phyloP scores from a whole-genome alignment of 768 basidiomycete species.

The Tephrocybe rancida region DNA sequence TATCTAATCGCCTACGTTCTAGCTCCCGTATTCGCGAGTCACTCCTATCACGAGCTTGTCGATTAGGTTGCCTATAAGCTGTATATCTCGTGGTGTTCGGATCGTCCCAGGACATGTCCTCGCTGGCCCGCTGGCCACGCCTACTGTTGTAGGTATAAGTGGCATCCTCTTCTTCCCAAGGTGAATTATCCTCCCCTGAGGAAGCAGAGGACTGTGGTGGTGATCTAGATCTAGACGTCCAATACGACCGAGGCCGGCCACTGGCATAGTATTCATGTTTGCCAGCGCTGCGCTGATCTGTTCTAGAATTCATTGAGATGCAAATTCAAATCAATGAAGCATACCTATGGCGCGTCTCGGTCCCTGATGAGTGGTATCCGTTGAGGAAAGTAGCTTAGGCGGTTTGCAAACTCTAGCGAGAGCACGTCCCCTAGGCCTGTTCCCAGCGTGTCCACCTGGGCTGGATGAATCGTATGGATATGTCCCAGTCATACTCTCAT shows the following conservation, averaged over 20 bases:
- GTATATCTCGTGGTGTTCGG: too few species aligned
- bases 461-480: not conserved
- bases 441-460: not conserved
- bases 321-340: not conserved
- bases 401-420: not conserved
- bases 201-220: too few species aligned
- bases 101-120: too few species aligned
- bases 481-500: not conserved
- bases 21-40: not conserved
- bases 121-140: too few species aligned
- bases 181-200: too few species aligned
- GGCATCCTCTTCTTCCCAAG: too few species aligned
- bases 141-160: too few species aligned
- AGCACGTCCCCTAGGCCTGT: not conserved
- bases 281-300: not conserved
- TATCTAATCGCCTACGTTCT: constrained; percentile 1
- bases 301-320: not conserved
- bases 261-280: too few species aligned
- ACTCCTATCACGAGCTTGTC: not conserved
- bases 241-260: too few species aligned
- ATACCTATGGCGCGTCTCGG: too few species aligned
- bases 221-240: too few species aligned
- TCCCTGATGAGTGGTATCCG: not conserved
- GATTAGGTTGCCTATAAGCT: not conserved
- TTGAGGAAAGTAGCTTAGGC: not conserved